These are phyloP conservation scores for Zizania latifolia DNA, from an alignment of 176 grass and related monocot genomes.

Conservation along the genomic window DNA sequence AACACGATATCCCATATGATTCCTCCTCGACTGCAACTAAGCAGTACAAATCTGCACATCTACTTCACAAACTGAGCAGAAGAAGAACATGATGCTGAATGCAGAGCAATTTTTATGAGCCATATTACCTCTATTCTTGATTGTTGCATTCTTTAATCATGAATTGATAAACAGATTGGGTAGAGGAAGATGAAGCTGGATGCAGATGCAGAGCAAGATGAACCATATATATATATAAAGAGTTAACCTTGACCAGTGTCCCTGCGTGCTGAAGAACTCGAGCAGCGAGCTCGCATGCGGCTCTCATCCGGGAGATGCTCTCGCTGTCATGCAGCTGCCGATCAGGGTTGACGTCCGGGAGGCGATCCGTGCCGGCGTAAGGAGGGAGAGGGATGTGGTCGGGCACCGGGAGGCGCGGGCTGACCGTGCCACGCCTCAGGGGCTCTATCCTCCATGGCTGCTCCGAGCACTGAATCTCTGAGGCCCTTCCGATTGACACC, in stretches of 20 bases:
- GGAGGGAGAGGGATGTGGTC: conserved; percentile 58
- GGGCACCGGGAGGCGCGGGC: conserved; percentile 50
- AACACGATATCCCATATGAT: background rate
- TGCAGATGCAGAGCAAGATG: background rate
- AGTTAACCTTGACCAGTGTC: conserved; percentile 66
- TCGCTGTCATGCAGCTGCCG: conserved; percentile 62
- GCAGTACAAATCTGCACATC: too few species aligned
- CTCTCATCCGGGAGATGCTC: conserved; percentile 54
- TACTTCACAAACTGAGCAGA: too few species aligned
- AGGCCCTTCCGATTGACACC: conserved; percentile 36
- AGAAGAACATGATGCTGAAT: background rate
- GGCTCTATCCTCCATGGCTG: conserved; percentile 37
- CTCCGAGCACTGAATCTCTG: conserved; percentile 24
- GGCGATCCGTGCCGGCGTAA: conserved; percentile 32
- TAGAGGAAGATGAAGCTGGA: background rate
- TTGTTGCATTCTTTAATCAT: too few species aligned
- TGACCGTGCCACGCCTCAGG: conserved; percentile 55
- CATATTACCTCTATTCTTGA: too few species aligned
- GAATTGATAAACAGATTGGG: too few species aligned
- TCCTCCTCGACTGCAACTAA: background rate
- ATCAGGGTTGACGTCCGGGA: conserved; percentile 57
- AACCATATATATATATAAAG: background rate
- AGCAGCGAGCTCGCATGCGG: conserved; percentile 64
- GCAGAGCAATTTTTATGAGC: too few species aligned
- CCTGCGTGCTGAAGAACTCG: conserved; percentile 70